Evolutionary conservation across 495 filamentous ascomycete species (phyloP).

Genomic region (Viridothelium virens): DNA sequence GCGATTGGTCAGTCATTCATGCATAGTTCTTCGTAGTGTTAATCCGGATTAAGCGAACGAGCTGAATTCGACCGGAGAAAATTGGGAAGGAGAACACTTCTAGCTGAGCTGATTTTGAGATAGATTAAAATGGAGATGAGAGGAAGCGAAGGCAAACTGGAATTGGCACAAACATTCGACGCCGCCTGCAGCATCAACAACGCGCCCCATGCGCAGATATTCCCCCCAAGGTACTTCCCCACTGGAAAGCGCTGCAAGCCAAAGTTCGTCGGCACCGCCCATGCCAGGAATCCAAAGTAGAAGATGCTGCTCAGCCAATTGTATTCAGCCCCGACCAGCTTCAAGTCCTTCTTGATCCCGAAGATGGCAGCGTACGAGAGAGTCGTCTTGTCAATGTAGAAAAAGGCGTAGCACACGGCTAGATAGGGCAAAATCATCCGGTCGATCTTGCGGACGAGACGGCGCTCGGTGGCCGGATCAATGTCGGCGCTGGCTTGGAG

Average conservation of each 20-base stretch:
- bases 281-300: constrained; percentile 53
- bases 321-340: constrained; percentile 48
- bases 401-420: constrained; percentile 53
- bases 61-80: no score
- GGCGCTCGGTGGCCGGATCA: constrained; percentile 43
- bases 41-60: no score
- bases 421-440: constrained; percentile 37
- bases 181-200: constrained; percentile 50
- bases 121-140: neutral
- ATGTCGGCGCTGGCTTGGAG: constrained; percentile 34
- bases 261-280: constrained; percentile 44
- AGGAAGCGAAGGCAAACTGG: neutral
- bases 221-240: constrained; percentile 50
- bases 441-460: constrained; percentile 50
- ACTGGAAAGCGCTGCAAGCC: constrained; percentile 50
- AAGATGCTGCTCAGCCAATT: constrained; percentile 54
- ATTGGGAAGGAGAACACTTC: no score
- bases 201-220: constrained; percentile 55
- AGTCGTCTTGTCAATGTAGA: constrained; percentile 48
- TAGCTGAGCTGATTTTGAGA: no score
- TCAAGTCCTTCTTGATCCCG: constrained; percentile 44
- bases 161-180: constrained; percentile 10
- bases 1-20: neutral
- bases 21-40: neutral
- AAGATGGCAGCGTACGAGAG: constrained; percentile 43